Evolutionary conservation across 768 basidiomycete species (phyloP).

Genomic region (Leccinum uliginosum): DNA sequence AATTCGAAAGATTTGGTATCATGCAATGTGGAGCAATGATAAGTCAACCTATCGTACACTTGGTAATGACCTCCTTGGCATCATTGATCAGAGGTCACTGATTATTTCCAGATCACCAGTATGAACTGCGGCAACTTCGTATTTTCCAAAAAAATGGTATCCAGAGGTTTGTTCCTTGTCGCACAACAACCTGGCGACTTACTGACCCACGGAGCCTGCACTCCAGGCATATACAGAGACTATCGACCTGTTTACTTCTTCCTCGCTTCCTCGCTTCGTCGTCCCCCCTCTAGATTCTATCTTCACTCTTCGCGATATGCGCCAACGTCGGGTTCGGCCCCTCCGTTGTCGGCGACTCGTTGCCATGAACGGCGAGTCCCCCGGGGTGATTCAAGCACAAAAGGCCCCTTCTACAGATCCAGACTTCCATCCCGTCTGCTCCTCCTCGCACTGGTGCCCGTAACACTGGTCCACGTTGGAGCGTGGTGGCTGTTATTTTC

Average conservation of each 20-base stretch:
- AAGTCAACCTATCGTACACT: slow-evolving; percentile 78
- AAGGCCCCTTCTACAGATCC: too few relatives aligned
- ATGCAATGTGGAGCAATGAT: slow-evolving; percentile 80
- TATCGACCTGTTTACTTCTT: slow-evolving; percentile 93
- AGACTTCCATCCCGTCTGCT: too few relatives aligned
- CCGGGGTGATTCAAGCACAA: too few relatives aligned
- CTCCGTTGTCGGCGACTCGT: slow-evolving; percentile 58
- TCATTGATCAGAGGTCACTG: background rate
- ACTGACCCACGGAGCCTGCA: background rate
- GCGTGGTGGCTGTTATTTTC: too few relatives aligned
- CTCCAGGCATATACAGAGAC: slow-evolving; percentile 73
- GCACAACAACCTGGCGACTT: background rate
- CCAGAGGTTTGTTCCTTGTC: slow-evolving; percentile 48
- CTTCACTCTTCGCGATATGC: slow-evolving; percentile 63
- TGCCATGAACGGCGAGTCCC: too few relatives aligned
- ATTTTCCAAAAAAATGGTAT: slow-evolving; percentile 86
- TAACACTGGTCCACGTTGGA: too few relatives aligned
- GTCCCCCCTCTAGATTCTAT: slow-evolving; percentile 64
- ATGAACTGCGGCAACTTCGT: slow-evolving; percentile 82
- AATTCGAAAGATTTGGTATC: slow-evolving; percentile 79
- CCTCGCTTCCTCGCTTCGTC: slow-evolving; percentile 72
- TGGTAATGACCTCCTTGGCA: slow-evolving; percentile 41
- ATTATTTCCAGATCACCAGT: slow-evolving; percentile 61
- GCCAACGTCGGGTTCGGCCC: slow-evolving; percentile 53
- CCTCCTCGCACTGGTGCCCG: too few relatives aligned